Evolutionary conservation across 768 basidiomycete species (phyloP).

Genomic region (Pisolithus albus): DNA sequence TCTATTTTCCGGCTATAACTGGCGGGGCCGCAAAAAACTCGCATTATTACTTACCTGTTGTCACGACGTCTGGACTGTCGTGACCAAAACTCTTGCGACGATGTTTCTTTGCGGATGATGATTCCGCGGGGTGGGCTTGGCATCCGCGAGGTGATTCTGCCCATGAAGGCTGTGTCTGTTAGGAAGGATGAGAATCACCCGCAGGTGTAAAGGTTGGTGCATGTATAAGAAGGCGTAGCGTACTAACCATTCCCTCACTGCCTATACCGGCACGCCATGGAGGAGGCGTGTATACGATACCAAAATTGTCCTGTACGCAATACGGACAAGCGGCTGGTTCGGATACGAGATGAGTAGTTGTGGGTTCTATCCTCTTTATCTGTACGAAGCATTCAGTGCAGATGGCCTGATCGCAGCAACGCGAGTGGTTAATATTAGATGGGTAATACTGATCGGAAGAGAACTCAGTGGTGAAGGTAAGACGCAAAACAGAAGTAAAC

Average conservation of each 20-base stretch:
- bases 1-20: slow-evolving; percentile 42
- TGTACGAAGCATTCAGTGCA: slow-evolving; percentile 99
- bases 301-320: slow-evolving; percentile 97
- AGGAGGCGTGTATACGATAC: slow-evolving; percentile 80
- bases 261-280: slow-evolving; percentile 76
- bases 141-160: slow-evolving; percentile 47
- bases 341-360: slow-evolving; percentile 89
- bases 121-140: slow-evolving; percentile 31
- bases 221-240: neutral
- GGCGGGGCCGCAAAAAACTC: slow-evolving; percentile 1
- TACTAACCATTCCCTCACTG: slow-evolving; percentile 61
- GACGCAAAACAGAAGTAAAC: slow-evolving; percentile 31
- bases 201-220: neutral
- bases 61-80: slow-evolving; percentile 85
- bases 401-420: slow-evolving; percentile 97
- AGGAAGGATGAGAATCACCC: neutral
- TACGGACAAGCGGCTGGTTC: slow-evolving; percentile 97
- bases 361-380: slow-evolving; percentile 95
- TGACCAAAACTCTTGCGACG: slow-evolving; percentile 86
- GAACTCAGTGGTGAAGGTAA: slow-evolving; percentile 13
- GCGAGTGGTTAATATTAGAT: slow-evolving; percentile 91
- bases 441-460: slow-evolving; percentile 79
- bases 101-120: slow-evolving; percentile 53
- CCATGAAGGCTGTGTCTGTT: slow-evolving; percentile 39
- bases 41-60: slow-evolving; percentile 55